Percentiles rank a stretch among this genome's conserved stretches.
Evolutionary conservation across 768 basidiomycete genomes (phyloP).

Genomic region (Strobilomyces confusus): DNA sequence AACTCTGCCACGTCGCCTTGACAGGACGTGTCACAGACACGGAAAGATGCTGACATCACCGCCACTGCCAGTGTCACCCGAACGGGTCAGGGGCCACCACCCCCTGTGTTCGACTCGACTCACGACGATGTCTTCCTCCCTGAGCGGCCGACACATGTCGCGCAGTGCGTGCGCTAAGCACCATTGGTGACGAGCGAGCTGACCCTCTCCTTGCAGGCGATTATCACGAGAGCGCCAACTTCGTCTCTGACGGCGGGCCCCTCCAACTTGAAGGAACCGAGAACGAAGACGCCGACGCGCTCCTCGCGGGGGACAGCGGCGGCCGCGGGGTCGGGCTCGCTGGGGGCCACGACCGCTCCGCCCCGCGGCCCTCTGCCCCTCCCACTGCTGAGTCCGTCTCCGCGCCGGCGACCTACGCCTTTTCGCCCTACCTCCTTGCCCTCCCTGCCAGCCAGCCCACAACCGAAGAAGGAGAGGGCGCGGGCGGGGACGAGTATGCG

Average conservation of each 20-base stretch:
- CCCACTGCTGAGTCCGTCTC: no score
- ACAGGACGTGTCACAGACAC: no score
- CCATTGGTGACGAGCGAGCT: background rate
- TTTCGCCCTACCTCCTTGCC: no score
- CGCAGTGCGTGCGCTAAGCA: background rate
- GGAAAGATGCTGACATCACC: no score
- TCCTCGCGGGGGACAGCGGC: conserved; percentile 4
- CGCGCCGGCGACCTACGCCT: no score
- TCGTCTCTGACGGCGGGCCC: conserved; percentile 1
- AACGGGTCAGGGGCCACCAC: no score
- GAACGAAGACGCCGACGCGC: background rate
- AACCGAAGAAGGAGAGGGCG: no score
- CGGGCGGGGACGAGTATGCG: conserved; percentile 12
- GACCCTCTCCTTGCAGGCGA: background rate
- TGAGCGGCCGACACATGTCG: conserved; percentile 8
- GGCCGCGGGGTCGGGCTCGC: conserved; percentile 3
- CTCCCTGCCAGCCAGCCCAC: no score
- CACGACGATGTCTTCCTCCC: conserved; percentile 1
- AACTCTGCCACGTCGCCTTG: no score
- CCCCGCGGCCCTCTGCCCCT: no score
- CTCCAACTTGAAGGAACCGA: background rate
- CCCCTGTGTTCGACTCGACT: background rate
- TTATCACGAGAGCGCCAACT: conserved; percentile 1
- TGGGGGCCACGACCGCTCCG: background rate
- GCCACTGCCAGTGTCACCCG: no score